Conservation (phyloP, 2,329 filamentous ascomycete species). For the Daldinia eschscholtzii region DNA sequence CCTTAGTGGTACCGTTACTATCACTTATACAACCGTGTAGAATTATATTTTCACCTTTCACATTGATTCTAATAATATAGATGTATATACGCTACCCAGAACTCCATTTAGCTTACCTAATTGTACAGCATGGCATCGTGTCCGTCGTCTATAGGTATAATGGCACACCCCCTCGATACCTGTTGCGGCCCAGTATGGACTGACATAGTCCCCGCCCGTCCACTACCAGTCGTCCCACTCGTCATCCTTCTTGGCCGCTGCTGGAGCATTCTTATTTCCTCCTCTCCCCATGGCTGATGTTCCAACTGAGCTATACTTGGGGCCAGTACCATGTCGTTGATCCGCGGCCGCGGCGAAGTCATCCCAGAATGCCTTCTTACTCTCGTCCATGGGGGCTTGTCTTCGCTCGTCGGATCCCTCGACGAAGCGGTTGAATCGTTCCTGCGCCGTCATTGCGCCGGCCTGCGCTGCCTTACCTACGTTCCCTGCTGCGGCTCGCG, state of each 20-base stretch:
- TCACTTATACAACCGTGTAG: background rate
- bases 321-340: conserved; percentile 59
- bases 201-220: background rate
- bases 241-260: conserved; percentile 62
- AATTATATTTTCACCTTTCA: conserved; percentile 20
- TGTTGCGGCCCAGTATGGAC: conserved; percentile 15
- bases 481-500: conserved; percentile 72
- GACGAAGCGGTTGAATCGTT: conserved; percentile 87
- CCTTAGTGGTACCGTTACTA: no score
- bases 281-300: conserved; percentile 72
- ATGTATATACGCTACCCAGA: conserved; percentile 46
- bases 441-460: conserved; percentile 80
- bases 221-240: conserved; percentile 75
- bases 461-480: conserved; percentile 74
- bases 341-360: conserved; percentile 81
- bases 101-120: conserved; percentile 41
- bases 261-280: conserved; percentile 51
- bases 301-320: conserved; percentile 64
- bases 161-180: conserved; percentile 16
- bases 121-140: conserved; percentile 45
- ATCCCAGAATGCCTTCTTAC: conserved; percentile 91
- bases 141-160: conserved; percentile 36
- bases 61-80: conserved; percentile 28
- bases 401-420: conserved; percentile 71
- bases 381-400: conserved; percentile 66